A percentile compares a stretch with the other conserved stretches of the same genome.
Conservation (phyloP, 2,329 filamentous ascomycete genomes). For the Chrysoporthe austroafricana region DNA sequence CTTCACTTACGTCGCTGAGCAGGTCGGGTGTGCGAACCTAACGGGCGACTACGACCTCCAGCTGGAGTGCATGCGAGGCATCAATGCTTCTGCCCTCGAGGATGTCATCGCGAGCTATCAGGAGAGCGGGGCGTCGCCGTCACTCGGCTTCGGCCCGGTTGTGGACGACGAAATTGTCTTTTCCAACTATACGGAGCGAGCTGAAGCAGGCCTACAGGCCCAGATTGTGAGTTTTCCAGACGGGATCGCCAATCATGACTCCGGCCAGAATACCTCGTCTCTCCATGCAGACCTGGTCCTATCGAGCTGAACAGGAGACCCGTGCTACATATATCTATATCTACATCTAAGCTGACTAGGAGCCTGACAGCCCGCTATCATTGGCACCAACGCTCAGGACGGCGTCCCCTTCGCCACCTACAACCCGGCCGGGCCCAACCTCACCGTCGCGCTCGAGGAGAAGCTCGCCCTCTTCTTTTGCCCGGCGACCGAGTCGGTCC, state of each 20-base stretch:
- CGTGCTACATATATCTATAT: no score
- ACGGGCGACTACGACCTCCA: slow-evolving; percentile 34
- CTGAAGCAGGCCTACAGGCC: slow-evolving; percentile 35
- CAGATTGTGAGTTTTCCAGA: slow-evolving; percentile 31
- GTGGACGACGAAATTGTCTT: slow-evolving; percentile 40
- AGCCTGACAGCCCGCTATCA: slow-evolving; percentile 29
- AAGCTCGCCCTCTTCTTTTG: slow-evolving; percentile 34
- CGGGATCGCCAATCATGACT: no score
- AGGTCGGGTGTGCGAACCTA: slow-evolving; percentile 42
- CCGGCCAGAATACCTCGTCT: no score
- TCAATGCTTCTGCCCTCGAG: slow-evolving; percentile 39
- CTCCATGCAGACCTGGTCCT: no score
- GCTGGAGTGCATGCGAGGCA: slow-evolving; percentile 44
- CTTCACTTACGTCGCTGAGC: slow-evolving; percentile 44
- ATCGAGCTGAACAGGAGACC: no score
- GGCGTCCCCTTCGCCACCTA: slow-evolving; percentile 32
- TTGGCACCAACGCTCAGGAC: slow-evolving; percentile 34
- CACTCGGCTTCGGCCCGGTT: slow-evolving; percentile 38
- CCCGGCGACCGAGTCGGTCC: slow-evolving; percentile 24
- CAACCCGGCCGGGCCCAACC: slow-evolving; percentile 26
- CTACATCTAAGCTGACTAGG: not conserved
- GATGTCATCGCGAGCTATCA: slow-evolving; percentile 37
- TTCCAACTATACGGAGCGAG: slow-evolving; percentile 38
- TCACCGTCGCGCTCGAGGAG: slow-evolving; percentile 20
- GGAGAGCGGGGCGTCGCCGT: slow-evolving; percentile 34